These are phyloP conservation scores for Aspergillus phoenicis DNA, from an alignment of 2,329 filamentous ascomycete genomes.

Conservation along the genomic window DNA sequence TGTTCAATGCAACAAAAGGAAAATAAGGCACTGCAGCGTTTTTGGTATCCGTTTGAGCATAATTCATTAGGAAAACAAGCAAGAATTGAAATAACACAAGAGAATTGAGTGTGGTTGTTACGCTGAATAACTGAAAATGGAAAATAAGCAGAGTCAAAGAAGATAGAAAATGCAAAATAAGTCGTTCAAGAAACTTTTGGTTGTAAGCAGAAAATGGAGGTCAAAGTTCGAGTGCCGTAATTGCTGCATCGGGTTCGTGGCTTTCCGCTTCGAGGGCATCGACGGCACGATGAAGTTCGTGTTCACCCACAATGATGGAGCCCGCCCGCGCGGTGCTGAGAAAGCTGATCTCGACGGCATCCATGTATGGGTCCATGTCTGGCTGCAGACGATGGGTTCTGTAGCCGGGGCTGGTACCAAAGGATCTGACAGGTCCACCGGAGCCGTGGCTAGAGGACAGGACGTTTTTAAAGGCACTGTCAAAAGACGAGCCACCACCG, in stretches of 20 bases:
- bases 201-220: neutral
- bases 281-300: slow-evolving; percentile 73
- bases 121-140: neutral
- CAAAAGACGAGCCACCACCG: slow-evolving; percentile 19
- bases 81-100: neutral
- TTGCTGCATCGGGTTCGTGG: slow-evolving; percentile 21
- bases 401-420: slow-evolving; percentile 15
- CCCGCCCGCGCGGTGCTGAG: slow-evolving; percentile 85
- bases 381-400: slow-evolving; percentile 36
- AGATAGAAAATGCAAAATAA: neutral
- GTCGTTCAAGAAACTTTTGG: neutral
- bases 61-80: neutral
- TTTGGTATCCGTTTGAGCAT: slow-evolving; percentile 8
- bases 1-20: slow-evolving; percentile 1
- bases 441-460: slow-evolving; percentile 22
- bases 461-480: slow-evolving; percentile 16
- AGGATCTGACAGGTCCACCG: slow-evolving; percentile 13
- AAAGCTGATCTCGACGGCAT: slow-evolving; percentile 78
- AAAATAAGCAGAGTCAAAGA: neutral
- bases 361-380: slow-evolving; percentile 32
- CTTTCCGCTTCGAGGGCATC: slow-evolving; percentile 61
- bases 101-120: neutral
- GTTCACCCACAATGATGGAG: slow-evolving; percentile 79
- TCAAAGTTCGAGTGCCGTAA: slow-evolving; percentile 19
- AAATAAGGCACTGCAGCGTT: neutral